phyloP scores from a whole-genome alignment of 2,329 filamentous ascomycete species.

The Elsinoe ampelina region DNA sequence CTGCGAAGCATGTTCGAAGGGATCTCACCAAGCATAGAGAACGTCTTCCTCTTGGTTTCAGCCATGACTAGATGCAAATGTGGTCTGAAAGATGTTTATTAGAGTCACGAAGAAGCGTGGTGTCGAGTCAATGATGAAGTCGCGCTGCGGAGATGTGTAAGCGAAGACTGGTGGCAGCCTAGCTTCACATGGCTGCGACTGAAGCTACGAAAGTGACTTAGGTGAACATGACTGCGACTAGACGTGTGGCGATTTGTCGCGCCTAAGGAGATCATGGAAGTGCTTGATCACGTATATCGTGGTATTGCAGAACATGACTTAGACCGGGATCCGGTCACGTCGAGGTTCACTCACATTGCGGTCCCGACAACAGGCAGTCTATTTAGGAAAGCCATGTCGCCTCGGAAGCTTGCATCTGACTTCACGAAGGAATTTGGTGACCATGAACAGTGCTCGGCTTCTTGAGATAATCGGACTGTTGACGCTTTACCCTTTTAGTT shows the following conservation, averaged over 20 bases:
- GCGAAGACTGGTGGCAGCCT: not conserved
- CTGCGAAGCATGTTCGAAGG: not conserved
- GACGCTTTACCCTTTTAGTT: not conserved
- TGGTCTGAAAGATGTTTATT: not conserved
- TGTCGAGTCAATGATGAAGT: not conserved
- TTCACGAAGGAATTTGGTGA: no score
- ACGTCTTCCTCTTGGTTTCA: not conserved
- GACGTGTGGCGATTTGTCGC: no score
- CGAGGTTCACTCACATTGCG: no score
- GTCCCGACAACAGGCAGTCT: not conserved
- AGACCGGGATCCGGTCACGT: no score
- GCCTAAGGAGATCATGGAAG: no score
- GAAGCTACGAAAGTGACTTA: not conserved
- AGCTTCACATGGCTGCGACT: not conserved
- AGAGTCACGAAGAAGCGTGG: not conserved
- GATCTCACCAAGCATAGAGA: slow-evolving; percentile 4
- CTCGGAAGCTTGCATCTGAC: no score
- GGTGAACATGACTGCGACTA: not conserved
- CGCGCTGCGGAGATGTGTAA: not conserved
- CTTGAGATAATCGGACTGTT: not conserved
- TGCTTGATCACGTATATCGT: no score
- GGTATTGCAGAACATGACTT: no score
- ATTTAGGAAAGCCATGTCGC: no score
- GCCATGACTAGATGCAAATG: not conserved
- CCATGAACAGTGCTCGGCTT: not conserved